Base-by-base conservation (phyloP, 1,284 basidiomycete genomes). In the Trametes polyzona region DNA sequence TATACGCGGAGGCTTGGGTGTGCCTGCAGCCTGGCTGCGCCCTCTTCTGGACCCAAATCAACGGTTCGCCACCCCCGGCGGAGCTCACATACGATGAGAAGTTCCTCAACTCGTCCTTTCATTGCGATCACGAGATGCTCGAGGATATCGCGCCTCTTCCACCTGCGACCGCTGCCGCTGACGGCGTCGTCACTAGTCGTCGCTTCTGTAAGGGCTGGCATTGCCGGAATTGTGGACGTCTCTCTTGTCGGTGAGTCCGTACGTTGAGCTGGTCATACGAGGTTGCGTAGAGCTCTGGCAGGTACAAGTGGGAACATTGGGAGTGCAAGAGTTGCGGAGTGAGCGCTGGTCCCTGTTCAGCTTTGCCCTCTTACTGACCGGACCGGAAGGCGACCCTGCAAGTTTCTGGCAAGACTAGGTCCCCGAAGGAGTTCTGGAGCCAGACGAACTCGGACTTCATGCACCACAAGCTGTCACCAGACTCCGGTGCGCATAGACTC, bases 251-350 rank as follows among this genome's bases (percentile, higher is more conserved):
- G 89, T 88, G 52, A 58, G 77, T 65, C 16, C 36, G 36, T 41
- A 42, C 16, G 9, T 32, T 16, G 9, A 16, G 21, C 2, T 17
- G 3, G 30, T 10, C 7, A 36, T n/a, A n/a, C 33, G n/a, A 26
- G 7, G 14, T 35, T 21, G 14, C 5, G 8, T 3, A 16, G 48
- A 44, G 16, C 17, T 29, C 4, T 10, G 10, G 12, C 61, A 90
- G 89, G 64, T 83, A 70, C 52, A 87, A 84, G 70, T 91, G 88
- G 88, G 82, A 90, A 65, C 68, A 78, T 53, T 90, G 87, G 83
- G 80, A 89, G 68, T 92, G 90, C 66, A 71, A 76, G 37, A 63
- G 73, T 57, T 87, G 84, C 65, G 64, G 74, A 29, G 86, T 84
- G 64, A 32, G 73, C 26, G 14, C 27, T 19, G 27, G 8, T 26